Base-by-base conservation (phyloP, 805 yeast species). In the Saccharomycopsis vini region DNA sequence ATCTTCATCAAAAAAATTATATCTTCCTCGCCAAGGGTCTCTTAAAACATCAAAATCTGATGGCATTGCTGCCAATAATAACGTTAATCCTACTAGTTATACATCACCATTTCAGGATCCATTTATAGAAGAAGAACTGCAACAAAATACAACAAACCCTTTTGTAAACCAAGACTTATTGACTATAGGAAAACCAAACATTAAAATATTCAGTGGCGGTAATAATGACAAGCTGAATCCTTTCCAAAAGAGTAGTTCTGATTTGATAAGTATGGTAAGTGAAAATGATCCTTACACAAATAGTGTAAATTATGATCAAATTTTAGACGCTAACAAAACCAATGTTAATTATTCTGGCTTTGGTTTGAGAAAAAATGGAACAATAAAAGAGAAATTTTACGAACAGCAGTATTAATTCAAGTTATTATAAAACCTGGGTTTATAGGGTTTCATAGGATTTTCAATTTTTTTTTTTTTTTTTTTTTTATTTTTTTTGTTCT, bases 311-410 rank as follows among this genome's bases (percentile, higher is more conserved):
- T 46, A 42, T 24, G 23, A 43, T 22, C 47, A 39, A 12, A 43
- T 46, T 15, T 21, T 46, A n/a, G 29, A 45, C 12, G 13, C 15
- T 15, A 35, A 41, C 26, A 36, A n/a, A n/a, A 5, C n/a, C 38
- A 16, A 23, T 10, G 28, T 15, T 7, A 13, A 28, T 16, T 28
- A 30, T 23, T 23, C 47, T 29, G 50, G 50, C 1, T 46, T 46
- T 36, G 50, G 50, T 3, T 23, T 46, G 7, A n/a, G 39, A 5
- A 43, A 46, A 19, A 46, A 46, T 36, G 50, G 50, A 5, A 46
- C 50, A 9, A 43, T 46, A 6, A 46, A 46, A 29, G 18, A 42
- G 12, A 15, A 35, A n/a, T 10, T 5, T 21, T 5, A 36, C 29
- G 9, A n/a, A n/a, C n/a, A n/a, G 28, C 10, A 24, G 28, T 24